Base-by-base conservation (phyloP, 176 grass and related monocot genomes). In the Otatea glauca region DNA sequence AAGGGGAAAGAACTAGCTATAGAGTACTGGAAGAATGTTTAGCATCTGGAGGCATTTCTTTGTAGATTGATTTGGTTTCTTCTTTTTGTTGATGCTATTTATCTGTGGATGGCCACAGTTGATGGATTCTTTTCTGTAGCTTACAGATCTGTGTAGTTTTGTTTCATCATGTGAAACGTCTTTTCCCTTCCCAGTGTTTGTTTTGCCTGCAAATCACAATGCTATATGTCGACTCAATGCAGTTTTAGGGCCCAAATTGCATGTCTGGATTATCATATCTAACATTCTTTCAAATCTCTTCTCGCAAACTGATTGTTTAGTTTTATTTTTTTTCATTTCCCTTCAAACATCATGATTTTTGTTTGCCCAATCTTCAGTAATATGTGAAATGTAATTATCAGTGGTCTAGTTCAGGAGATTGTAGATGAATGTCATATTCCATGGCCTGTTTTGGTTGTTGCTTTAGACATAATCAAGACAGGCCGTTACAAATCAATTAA, bases 41-140 rank as follows among this genome's bases (percentile, higher is more conserved):
- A 84, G 63, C 37, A 72, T 78, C 56, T 17, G 37, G 67, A 56
- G 38, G 21, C 68, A 83, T 86, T 90, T 72, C 66, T 79, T 56
- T 90, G 84, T 86, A 86, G 79, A 86, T 78, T 86, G 24, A 65
- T 79, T 78, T 59, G 39, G 16, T 48, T 48, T 68, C 41, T 49
- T 65, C 47, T 64, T 84, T 59, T 86, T 73, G 34, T 34, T n/a
- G 18, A 39, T 77, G 66, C 15, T 54, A 78, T 59, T 53, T 78
- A 78, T 49, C 59, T 66, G 59, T 17, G 48, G 21, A 34, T 83
- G 79, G 73, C 21, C 25, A 50, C 43, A 55, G 44, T 76, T 65
- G 9, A 77, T 58, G 65, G 37, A 72, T 65, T 69, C 16, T 82
- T 72, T 64, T 85, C 24, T 73, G 68, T 79, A 78, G 61, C 67